phyloP scores from a whole-genome alignment of 352 stramenopile genomes.

The Globisporangium paroecandrum region DNA sequence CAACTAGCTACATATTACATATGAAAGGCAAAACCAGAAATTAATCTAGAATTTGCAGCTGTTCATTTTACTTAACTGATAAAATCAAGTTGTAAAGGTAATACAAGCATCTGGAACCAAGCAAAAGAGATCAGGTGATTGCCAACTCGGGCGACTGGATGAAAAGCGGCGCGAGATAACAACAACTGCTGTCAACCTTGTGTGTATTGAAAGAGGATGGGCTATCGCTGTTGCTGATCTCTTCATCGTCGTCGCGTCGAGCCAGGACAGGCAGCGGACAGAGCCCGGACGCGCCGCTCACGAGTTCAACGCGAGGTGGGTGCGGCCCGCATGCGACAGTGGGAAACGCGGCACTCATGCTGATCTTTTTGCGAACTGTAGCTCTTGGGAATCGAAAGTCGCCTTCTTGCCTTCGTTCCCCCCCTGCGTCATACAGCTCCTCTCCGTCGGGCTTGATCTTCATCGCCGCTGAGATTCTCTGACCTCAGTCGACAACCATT shows the following conservation, averaged over 20 bases:
- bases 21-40: background rate
- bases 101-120: background rate
- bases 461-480: background rate
- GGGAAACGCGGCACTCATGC: background rate
- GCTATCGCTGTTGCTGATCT: background rate
- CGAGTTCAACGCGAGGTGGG: slow-evolving; percentile 2
- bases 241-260: slow-evolving; percentile 1
- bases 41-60: background rate
- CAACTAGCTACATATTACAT: background rate
- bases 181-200: background rate
- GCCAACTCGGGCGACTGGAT: background rate
- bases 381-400: background rate
- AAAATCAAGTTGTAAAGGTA: background rate
- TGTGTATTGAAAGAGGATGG: background rate
- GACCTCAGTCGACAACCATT: background rate
- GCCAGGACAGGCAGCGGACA: background rate
- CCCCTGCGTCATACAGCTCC: background rate
- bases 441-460: background rate
- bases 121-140: background rate
- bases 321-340: slow-evolving; percentile 4
- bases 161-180: background rate
- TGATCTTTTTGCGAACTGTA: slow-evolving; percentile 7
- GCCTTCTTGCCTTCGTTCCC: background rate
- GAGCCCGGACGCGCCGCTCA: background rate
- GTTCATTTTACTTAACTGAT: background rate